A percentile compares a stretch with the other conserved stretches of the same genome.
Conservation (phyloP, 169 alveolate genomes). For the Cryptosporidium muris region DNA sequence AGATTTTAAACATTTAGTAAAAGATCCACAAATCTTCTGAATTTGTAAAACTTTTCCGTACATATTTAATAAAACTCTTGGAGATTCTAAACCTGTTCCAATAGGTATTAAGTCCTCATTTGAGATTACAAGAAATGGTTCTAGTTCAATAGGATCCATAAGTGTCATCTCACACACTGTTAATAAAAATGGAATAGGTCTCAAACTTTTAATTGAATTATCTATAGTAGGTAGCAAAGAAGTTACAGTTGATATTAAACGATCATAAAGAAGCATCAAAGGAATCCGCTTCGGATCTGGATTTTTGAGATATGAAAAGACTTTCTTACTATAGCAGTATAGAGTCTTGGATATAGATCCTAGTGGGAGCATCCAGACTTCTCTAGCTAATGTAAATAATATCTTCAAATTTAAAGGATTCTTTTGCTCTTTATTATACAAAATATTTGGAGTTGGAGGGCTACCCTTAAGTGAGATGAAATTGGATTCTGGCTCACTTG, state of each 20-base stretch:
- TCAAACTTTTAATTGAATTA: slow-evolving; percentile 8
- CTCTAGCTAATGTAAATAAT: slow-evolving; percentile 34
- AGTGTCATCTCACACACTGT: slow-evolving; percentile 70
- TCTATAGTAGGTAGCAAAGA: slow-evolving; percentile 51
- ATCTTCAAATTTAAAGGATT: slow-evolving; percentile 6
- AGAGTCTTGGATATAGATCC: slow-evolving; percentile 1
- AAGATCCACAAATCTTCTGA: slow-evolving; percentile 16
- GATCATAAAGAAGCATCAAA: slow-evolving; percentile 39
- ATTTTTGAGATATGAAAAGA: slow-evolving; percentile 7
- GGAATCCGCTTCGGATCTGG: slow-evolving; percentile 48
- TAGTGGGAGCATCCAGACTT: slow-evolving; percentile 56
- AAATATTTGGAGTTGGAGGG: slow-evolving; percentile 3
- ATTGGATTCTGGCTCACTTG: slow-evolving; percentile 35
- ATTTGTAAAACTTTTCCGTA: slow-evolving; percentile 19
- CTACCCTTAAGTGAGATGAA: slow-evolving; percentile 33
- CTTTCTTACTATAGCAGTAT: slow-evolving; percentile 33
- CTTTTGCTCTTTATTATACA: background rate
- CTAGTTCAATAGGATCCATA: slow-evolving; percentile 50
- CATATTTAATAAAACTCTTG: slow-evolving; percentile 12
- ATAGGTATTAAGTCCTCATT: background rate
- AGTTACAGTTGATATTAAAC: slow-evolving; percentile 42
- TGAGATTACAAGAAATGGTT: slow-evolving; percentile 21
- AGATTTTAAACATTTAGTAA: slow-evolving; percentile 19
- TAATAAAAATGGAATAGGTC: slow-evolving; percentile 34
- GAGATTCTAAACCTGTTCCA: background rate